Percentiles rank a stretch among this genome's conserved stretches.
Evolutionary conservation across 2,329 filamentous ascomycete genomes (phyloP).

Genomic region (Emmonsiellopsis sp.): DNA sequence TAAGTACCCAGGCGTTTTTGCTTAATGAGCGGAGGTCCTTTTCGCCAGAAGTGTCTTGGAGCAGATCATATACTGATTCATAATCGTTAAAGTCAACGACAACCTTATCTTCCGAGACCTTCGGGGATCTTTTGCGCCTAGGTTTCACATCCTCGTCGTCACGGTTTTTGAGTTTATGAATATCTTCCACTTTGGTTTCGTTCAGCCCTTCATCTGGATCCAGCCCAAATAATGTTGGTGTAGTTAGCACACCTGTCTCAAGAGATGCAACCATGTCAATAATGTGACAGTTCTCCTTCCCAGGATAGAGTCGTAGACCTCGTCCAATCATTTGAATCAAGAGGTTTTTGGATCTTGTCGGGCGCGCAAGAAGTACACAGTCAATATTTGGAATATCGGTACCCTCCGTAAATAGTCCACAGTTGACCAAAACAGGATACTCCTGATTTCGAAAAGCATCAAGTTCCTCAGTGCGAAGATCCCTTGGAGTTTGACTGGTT

Average conservation of each 20-base stretch:
- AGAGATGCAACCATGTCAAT: conserved; percentile 92
- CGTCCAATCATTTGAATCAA: conserved; percentile 96
- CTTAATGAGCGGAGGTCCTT: conserved; percentile 69
- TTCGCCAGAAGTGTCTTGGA: conserved; percentile 71
- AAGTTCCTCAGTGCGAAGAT: conserved; percentile 59
- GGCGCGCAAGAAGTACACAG: conserved; percentile 77
- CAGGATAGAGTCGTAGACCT: conserved; percentile 72
- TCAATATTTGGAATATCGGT: conserved; percentile 98
- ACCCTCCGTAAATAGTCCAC: conserved; percentile 92
- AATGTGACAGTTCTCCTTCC: conserved; percentile 82
- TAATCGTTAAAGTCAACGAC: conserved; percentile 80
- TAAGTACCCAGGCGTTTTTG: conserved; percentile 70
- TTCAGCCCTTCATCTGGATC: conserved; percentile 71
- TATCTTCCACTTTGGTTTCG: conserved; percentile 51
- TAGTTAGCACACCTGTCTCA: conserved; percentile 75
- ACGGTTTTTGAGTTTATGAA: conserved; percentile 42
- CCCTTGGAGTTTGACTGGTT: conserved; percentile 66
- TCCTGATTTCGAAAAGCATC: conserved; percentile 65
- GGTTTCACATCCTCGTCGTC: conserved; percentile 17
- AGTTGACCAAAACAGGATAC: conserved; percentile 86
- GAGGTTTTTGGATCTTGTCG: conserved; percentile 85
- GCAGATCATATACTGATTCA: conserved; percentile 80
- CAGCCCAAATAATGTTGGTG: conserved; percentile 85
- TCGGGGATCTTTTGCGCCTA: conserved; percentile 8
- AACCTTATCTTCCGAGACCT: conserved; percentile 21